Percentiles rank a stretch among this genome's conserved stretches.
These are phyloP conservation scores for Colletotrichum australisinense DNA, from an alignment of 2,329 filamentous ascomycete genomes.

Conservation along the genomic window DNA sequence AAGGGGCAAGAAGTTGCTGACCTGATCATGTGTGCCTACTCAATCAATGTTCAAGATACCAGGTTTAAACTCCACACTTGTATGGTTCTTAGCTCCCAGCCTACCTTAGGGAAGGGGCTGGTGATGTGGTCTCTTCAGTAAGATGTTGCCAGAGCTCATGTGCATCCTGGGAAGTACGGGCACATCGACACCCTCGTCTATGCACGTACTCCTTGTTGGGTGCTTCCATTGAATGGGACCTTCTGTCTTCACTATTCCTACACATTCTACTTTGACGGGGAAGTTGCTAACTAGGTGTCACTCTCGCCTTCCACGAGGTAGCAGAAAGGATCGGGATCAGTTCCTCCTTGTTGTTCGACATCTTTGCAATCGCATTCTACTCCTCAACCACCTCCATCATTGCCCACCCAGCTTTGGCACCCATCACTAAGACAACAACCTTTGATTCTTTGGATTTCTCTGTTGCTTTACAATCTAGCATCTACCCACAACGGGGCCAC, in stretches of 20 bases:
- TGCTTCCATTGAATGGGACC: not conserved
- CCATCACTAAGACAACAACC: not conserved
- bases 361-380: not conserved
- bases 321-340: not conserved
- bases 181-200: not conserved
- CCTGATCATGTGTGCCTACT: not conserved
- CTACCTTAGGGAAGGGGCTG: not conserved
- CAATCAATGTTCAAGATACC: conserved; percentile 10
- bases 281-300: not conserved
- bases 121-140: not conserved
- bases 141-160: not conserved
- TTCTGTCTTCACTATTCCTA: not conserved
- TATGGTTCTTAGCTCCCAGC: not conserved
- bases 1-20: conserved; percentile 7
- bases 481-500: not conserved
- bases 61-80: not conserved
- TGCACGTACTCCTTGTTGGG: not conserved
- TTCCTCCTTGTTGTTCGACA: not conserved
- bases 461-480: not conserved
- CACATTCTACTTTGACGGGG: not conserved
- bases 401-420: not conserved
- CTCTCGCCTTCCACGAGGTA: not conserved
- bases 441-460: not conserved
- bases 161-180: not conserved
- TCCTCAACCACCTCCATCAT: not conserved